A percentile compares a stretch with the other conserved stretches of the same genome.
phyloP scores from a whole-genome alignment of 2,329 filamentous ascomycete species.

The Teratosphaeria viscida region DNA sequence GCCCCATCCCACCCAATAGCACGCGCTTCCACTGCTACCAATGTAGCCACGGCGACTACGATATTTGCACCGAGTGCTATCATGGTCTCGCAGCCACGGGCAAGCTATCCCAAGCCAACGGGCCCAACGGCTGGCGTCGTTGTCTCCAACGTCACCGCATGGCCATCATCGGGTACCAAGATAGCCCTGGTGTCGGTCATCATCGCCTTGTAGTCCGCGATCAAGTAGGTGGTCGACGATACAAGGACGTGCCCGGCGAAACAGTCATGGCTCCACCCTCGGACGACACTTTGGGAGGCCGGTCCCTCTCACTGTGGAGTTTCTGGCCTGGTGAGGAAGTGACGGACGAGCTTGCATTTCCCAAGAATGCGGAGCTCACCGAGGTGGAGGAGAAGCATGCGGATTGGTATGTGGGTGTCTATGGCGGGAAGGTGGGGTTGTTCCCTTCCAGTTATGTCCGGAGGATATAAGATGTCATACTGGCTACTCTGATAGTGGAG shows the following conservation, averaged over 20 bases:
- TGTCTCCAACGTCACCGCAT: conserved; percentile 76
- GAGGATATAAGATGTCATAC: conserved; percentile 2
- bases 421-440: conserved; percentile 67
- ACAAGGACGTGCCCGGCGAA: conserved; percentile 39
- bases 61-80: conserved; percentile 76
- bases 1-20: conserved; percentile 58
- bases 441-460: conserved; percentile 72
- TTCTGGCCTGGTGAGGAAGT: conserved; percentile 60
- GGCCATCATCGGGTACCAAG: conserved; percentile 67
- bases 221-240: conserved; percentile 63
- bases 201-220: conserved; percentile 59
- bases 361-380: conserved; percentile 67
- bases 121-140: conserved; percentile 69
- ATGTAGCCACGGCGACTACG: conserved; percentile 74
- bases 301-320: conserved; percentile 58
- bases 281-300: conserved; percentile 60
- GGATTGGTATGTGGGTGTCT: conserved; percentile 82
- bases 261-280: conserved; percentile 49
- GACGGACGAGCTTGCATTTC: conserved; percentile 72
- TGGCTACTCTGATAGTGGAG: background rate
- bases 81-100: conserved; percentile 50
- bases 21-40: conserved; percentile 70
- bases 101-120: conserved; percentile 64
- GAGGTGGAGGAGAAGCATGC: conserved; percentile 80
- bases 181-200: conserved; percentile 51